Percentiles rank a stretch among this genome's conserved stretches.
Conservation (phyloP, 495 filamentous ascomycete genomes). For the Coniosporium apollinis region DNA sequence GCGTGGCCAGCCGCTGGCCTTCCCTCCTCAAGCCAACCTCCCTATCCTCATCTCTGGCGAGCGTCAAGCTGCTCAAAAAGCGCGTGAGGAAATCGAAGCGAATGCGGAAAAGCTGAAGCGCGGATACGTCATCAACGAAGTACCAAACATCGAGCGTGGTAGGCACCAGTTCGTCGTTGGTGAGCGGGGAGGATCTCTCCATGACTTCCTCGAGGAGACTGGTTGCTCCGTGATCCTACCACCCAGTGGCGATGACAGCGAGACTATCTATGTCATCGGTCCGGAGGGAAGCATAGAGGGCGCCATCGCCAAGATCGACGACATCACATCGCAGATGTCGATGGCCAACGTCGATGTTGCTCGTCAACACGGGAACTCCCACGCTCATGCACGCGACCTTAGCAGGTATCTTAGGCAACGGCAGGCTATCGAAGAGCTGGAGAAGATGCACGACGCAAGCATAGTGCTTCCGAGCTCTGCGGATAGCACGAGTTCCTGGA, state of each 20-base stretch:
- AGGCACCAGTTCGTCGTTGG: slow-evolving; percentile 87
- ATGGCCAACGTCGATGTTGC: slow-evolving; percentile 62
- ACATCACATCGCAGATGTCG: slow-evolving; percentile 68
- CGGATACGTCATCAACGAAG: slow-evolving; percentile 50
- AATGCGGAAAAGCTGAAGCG: slow-evolving; percentile 53
- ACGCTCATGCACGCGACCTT: slow-evolving; percentile 64
- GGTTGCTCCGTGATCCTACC: slow-evolving; percentile 81
- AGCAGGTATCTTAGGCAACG: slow-evolving; percentile 68
- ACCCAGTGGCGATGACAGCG: slow-evolving; percentile 50
- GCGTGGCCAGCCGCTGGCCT: slow-evolving; percentile 49
- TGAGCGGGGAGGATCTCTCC: slow-evolving; percentile 53
- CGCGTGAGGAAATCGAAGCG: slow-evolving; percentile 60
- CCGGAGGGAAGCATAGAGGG: slow-evolving; percentile 50
- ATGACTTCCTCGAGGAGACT: slow-evolving; percentile 77
- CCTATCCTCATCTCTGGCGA: slow-evolving; percentile 79
- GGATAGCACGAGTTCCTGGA: slow-evolving; percentile 54
- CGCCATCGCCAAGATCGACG: slow-evolving; percentile 63
- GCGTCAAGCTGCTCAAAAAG: slow-evolving; percentile 62
- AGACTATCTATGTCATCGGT: slow-evolving; percentile 70
- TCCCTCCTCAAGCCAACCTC: slow-evolving; percentile 44
- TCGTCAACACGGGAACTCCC: slow-evolving; percentile 51
- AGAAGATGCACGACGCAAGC: slow-evolving; percentile 58
- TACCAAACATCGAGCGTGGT: slow-evolving; percentile 56
- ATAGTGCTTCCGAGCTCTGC: slow-evolving; percentile 55
- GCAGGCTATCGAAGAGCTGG: slow-evolving; percentile 59